These are phyloP conservation scores for Eucalyptus melliodora DNA, from an alignment of 345 rosid genomes.

Conservation along the genomic window DNA sequence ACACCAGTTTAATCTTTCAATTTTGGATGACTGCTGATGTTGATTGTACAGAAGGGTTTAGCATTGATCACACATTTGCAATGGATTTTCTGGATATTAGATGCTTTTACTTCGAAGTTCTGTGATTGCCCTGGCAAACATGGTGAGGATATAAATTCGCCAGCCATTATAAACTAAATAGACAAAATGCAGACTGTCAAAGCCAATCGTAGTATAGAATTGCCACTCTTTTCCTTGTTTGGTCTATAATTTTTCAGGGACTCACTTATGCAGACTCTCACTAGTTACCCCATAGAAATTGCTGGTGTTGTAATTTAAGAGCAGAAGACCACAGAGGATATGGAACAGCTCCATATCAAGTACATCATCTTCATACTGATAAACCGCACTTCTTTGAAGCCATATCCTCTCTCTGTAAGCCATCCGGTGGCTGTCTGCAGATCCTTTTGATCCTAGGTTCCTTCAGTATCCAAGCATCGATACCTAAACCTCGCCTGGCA, in stretches of 20 bases:
- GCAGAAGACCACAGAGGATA: not conserved
- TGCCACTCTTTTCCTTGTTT: not conserved
- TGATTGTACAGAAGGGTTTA: not conserved
- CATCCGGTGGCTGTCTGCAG: not conserved
- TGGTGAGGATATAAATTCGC: not conserved
- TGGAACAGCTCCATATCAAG: not conserved
- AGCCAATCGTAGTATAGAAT: not conserved
- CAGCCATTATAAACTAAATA: not conserved
- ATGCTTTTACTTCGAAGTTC: not conserved
- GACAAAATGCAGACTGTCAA: not conserved
- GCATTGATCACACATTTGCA: not conserved
- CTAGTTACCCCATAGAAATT: not conserved
- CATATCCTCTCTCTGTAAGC: not conserved
- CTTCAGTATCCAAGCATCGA: not conserved
- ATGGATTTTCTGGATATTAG: not conserved
- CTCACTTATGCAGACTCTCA: not conserved
- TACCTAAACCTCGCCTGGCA: not conserved
- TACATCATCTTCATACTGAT: not conserved
- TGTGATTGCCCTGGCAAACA: not conserved
- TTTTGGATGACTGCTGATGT: not conserved
- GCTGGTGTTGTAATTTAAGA: not conserved
- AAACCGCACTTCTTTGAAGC: not conserved
- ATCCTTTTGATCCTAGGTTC: not conserved
- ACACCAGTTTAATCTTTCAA: not conserved
- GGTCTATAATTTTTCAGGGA: not conserved